Evolutionary conservation across 163 green algal species (phyloP).

Genomic region (Scenedesmus sp.): DNA sequence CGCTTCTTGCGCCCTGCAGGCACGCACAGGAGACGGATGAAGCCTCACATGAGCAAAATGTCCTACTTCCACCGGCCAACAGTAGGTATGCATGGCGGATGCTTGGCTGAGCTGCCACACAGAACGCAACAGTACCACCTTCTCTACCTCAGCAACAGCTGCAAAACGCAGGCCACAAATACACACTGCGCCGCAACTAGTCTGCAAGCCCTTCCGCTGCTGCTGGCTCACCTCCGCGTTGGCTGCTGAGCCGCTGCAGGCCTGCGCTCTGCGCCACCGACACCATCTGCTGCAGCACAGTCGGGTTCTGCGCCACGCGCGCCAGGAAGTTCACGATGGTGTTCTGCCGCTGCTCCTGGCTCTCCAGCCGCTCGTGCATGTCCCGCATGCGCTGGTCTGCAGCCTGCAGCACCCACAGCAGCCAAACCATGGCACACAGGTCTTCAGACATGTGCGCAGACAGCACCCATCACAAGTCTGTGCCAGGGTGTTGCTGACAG

Average conservation of each 20-base stretch:
- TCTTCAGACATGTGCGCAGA: background rate
- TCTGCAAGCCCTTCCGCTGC: background rate
- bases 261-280: conserved; percentile 51
- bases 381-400: conserved; percentile 72
- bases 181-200: background rate
- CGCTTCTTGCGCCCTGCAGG: conserved; percentile 47
- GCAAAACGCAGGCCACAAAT: background rate
- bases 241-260: conserved; percentile 24
- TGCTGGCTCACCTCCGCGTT: conserved; percentile 11
- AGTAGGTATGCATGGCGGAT: background rate
- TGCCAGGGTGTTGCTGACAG: background rate
- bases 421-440: background rate
- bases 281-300: conserved; percentile 85
- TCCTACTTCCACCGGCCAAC: background rate
- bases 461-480: background rate
- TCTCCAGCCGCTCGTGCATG: conserved; percentile 77
- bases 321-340: conserved; percentile 90
- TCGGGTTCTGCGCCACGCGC: conserved; percentile 85
- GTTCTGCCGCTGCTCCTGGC: conserved; percentile 84
- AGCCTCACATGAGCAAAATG: background rate
- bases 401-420: conserved; percentile 4
- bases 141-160: background rate
- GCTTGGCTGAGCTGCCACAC: background rate
- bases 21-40: background rate
- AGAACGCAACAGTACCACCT: background rate